phyloP scores from a whole-genome alignment of 495 filamentous ascomycete species.

The Hypoxylon perforatum region DNA sequence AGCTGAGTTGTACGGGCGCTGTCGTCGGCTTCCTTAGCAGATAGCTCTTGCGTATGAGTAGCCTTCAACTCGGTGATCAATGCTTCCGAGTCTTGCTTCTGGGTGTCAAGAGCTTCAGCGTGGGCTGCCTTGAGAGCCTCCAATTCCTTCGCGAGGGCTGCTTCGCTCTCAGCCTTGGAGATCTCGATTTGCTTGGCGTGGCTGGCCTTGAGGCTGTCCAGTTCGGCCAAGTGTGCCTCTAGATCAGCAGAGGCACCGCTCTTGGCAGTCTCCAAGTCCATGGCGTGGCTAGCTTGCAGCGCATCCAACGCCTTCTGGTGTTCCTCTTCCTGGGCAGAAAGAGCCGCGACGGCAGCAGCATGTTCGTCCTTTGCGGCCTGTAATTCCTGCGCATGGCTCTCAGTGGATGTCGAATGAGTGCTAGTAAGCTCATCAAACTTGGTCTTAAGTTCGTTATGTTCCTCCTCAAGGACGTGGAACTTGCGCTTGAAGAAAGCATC shows the following conservation, averaged over 20 bases:
- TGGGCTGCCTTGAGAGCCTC: slow-evolving; percentile 55
- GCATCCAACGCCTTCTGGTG: slow-evolving; percentile 57
- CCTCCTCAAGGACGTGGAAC: slow-evolving; percentile 60
- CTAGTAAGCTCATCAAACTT: slow-evolving; percentile 46
- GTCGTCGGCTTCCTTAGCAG: slow-evolving; percentile 37
- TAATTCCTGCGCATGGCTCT: slow-evolving; percentile 52
- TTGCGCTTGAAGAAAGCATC: slow-evolving; percentile 66
- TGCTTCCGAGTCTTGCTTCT: slow-evolving; percentile 43
- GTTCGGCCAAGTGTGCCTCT: slow-evolving; percentile 49
- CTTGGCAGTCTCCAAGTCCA: slow-evolving; percentile 58
- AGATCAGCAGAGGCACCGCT: slow-evolving; percentile 50
- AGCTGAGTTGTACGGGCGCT: slow-evolving; percentile 42
- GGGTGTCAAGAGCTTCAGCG: slow-evolving; percentile 47
- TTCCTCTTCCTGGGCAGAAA: slow-evolving; percentile 55
- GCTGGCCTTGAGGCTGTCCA: slow-evolving; percentile 58
- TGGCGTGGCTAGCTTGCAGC: slow-evolving; percentile 57
- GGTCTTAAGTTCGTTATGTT: slow-evolving; percentile 55
- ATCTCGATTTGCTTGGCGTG: slow-evolving; percentile 60
- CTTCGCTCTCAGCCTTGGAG: slow-evolving; percentile 52
- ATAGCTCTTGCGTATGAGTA: slow-evolving; percentile 49
- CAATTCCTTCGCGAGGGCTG: slow-evolving; percentile 51
- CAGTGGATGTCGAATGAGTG: slow-evolving; percentile 52
- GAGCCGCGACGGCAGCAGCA: slow-evolving; percentile 46
- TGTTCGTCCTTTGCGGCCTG: slow-evolving; percentile 51
- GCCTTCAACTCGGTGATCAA: slow-evolving; percentile 53